These are phyloP conservation scores for Bacterosira constricta DNA, from an alignment of 108 stramenopile species.

Conservation along the genomic window DNA sequence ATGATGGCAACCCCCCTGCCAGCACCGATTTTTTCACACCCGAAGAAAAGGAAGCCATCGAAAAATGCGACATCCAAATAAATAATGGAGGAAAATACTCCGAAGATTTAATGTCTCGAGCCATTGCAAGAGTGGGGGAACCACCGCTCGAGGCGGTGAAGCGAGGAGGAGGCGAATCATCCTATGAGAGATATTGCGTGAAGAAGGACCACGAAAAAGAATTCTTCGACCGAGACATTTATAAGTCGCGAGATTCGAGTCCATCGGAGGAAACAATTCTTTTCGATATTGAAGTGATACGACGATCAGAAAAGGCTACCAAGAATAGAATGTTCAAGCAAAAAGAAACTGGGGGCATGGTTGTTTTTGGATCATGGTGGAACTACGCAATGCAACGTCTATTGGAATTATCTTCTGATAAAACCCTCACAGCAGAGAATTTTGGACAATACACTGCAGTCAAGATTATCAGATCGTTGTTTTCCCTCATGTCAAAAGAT, in stretches of 20 bases:
- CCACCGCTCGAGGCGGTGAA: not conserved
- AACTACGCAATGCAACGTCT: conserved; percentile 29
- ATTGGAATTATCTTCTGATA: conserved; percentile 1
- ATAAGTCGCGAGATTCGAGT: not conserved
- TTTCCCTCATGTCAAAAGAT: conserved; percentile 14
- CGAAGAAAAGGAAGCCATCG: conserved; percentile 5
- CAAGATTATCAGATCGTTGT: conserved; percentile 22
- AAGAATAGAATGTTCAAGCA: conserved; percentile 24
- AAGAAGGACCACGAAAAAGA: not conserved
- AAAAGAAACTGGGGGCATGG: conserved; percentile 16
- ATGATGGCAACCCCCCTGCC: not conserved
- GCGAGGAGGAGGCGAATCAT: not conserved
- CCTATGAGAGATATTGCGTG: conserved; percentile 14
- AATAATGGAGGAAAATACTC: conserved; percentile 6
- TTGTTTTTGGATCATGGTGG: conserved; percentile 38
- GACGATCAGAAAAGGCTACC: conserved; percentile 5
- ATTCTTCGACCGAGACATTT: conserved; percentile 14
- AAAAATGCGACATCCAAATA: conserved; percentile 20
- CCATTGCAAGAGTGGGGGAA: conserved; percentile 9
- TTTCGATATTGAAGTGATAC: conserved; percentile 13
- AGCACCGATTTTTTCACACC: conserved; percentile 6
- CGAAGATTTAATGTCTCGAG: conserved; percentile 8
- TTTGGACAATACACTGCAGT: conserved; percentile 16
- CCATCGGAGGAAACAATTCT: conserved; percentile 20
- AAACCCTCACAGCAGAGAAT: not conserved